These are phyloP conservation scores for Eutypa lata DNA, from an alignment of 2,329 filamentous ascomycete species.

Conservation along the genomic window DNA sequence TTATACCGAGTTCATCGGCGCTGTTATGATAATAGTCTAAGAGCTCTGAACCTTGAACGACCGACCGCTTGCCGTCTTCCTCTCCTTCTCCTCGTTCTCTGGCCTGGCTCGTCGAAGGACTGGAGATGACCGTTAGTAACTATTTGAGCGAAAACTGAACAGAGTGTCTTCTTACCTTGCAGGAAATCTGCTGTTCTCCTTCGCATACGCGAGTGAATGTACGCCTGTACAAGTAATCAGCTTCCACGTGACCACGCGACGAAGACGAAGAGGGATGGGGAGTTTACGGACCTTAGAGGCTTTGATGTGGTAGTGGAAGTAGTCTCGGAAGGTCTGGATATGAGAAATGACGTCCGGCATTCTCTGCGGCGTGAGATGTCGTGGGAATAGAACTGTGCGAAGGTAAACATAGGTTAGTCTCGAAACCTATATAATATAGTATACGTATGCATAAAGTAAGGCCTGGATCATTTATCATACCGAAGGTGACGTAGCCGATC, in stretches of 20 bases:
- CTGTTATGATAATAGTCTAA: constrained; percentile 3
- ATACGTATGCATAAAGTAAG: no score
- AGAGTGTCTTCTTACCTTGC: constrained; percentile 65
- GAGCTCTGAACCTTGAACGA: constrained; percentile 65
- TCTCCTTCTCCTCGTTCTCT: constrained; percentile 94
- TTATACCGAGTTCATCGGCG: not conserved
- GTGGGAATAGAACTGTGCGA: constrained; percentile 79
- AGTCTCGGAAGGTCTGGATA: constrained; percentile 99
- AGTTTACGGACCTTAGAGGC: constrained; percentile 71
- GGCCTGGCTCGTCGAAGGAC: constrained; percentile 94
- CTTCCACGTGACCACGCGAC: no score
- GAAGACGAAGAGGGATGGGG: not conserved
- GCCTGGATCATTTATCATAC: no score
- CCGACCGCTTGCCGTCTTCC: constrained; percentile 94
- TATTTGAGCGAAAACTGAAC: constrained; percentile 29
- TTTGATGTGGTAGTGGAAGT: constrained; percentile 99
- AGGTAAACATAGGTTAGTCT: not conserved
- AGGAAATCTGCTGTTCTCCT: constrained; percentile 97
- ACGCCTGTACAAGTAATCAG: constrained; percentile 55
- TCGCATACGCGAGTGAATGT: constrained; percentile 97
- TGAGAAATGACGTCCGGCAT: constrained; percentile 96
- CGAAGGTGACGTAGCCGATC: constrained; percentile 97
- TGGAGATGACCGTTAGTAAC: constrained; percentile 33
- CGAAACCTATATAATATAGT: not conserved
- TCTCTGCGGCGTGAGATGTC: constrained; percentile 85